Evolutionary conservation across 2,329 filamentous ascomycete genomes (phyloP), one percentile per base, ranked within the genome.

Genomic region (Paecilomyces niveus): DNA sequence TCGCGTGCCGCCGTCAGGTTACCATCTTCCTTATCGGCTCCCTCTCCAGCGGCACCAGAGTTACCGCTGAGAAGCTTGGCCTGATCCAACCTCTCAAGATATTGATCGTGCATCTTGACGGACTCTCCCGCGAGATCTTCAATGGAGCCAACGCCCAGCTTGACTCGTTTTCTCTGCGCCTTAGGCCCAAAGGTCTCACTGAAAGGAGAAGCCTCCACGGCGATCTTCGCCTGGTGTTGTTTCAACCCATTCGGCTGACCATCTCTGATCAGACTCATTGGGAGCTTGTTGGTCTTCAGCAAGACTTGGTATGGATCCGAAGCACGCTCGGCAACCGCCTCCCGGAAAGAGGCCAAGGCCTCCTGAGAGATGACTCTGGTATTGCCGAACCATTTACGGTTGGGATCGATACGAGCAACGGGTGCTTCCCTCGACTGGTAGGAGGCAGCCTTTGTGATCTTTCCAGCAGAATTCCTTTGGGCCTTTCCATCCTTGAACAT

Each of bases 341-440:
- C 88, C 62, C 94, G 87, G 78, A 99, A 99, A 1, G 89, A 86
- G 52, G 84, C 85, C 62, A 97, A 81, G 2, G 91, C 90, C 72
- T 96, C 90, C 72, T 97, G 93, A 1, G 89, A 91, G 69, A 97
- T 96, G 52, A 88, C 86, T 68, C 94, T 82, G 33, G 93, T 96
- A 75, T 97, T 97, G 68, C 88, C 90, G 78, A 99, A 99, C 94
- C 94, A 99, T 78, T 95, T 95, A 69, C 94, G 84, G 78, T 97
- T 95, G 54, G 94, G 94, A 80, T 97, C 93, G 70, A 97, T 89
- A 64, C 92, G 85, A 65, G 93, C 94, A 60, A 83, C 85, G 53
- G 93, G 92, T 22, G 87, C 78, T 35, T 96, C 92, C 70, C 86
- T 83, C 60, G 88, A 92, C 78, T 97, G 92, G 76, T 86, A 96